Percentiles rank a stretch among this genome's conserved stretches.
phyloP scores from a whole-genome alignment of 768 basidiomycete genomes.

The Favolaschia claudopus region DNA sequence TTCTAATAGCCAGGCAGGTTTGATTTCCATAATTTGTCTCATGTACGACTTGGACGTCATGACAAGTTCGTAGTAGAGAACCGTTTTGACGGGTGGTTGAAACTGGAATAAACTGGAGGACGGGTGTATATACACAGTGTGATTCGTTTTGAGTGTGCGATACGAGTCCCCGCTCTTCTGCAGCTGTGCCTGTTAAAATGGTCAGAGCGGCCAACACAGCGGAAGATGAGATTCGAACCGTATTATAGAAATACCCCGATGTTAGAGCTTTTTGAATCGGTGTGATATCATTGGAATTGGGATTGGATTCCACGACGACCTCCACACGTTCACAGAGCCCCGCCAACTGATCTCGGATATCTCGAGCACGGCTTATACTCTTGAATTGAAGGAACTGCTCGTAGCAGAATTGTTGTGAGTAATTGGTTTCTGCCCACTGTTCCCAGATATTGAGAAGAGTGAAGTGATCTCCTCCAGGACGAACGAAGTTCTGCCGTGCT shows the following conservation, averaged over 20 bases:
- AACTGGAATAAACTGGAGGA: slow-evolving; percentile 94
- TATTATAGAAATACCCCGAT: slow-evolving; percentile 95
- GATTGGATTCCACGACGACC: slow-evolving; percentile 85
- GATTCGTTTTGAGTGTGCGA: slow-evolving; percentile 93
- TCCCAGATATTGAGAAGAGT: slow-evolving; percentile 98
- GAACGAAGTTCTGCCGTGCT: slow-evolving; percentile 96
- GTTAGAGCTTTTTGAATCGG: slow-evolving; percentile 96
- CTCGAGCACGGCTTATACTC: slow-evolving; percentile 90
- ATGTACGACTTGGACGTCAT: slow-evolving; percentile 98
- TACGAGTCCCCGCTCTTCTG: slow-evolving; percentile 98
- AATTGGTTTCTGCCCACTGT: slow-evolving; percentile 98
- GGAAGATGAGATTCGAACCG: slow-evolving; percentile 54
- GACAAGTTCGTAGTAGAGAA: slow-evolving; percentile 96
- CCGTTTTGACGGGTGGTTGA: slow-evolving; percentile 90
- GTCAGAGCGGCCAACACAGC: slow-evolving; percentile 1
- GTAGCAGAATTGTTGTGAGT: slow-evolving; percentile 96
- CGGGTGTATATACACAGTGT: slow-evolving; percentile 97
- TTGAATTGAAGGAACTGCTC: slow-evolving; percentile 97
- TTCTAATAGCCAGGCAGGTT: slow-evolving; percentile 93
- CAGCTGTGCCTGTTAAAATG: slow-evolving; percentile 71
- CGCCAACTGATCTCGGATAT: slow-evolving; percentile 95
- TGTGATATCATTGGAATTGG: slow-evolving; percentile 91
- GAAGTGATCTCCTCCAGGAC: slow-evolving; percentile 96
- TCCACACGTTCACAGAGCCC: slow-evolving; percentile 97
- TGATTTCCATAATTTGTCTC: slow-evolving; percentile 98